Base-by-base conservation (phyloP, 768 basidiomycete species). In the Boletus eberwhitei region DNA sequence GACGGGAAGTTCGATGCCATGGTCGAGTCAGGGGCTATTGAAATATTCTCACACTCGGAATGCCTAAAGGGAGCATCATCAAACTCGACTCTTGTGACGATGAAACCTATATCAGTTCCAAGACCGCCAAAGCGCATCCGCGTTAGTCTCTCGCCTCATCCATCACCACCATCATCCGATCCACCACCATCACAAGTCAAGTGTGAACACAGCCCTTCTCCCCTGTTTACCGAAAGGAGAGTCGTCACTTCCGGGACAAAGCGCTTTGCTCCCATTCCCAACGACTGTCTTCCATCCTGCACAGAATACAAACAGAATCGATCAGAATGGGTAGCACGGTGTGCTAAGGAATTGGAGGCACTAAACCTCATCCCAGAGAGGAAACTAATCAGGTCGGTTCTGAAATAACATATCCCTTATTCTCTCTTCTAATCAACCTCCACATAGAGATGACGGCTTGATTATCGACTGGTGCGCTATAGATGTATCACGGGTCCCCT, bases 401-500 rank as follows among this genome's bases (percentile, higher is more conserved):
- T 39, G 8, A 36, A 50, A 14, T 8, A 40, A 19, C n/a, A 37
- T 12, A 9, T 29, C 1, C 31, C 11, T 44, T 21, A 47, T 46
- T 35, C 16, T 42, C 17, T n/a, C 17, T 26, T 50, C 32, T 47
- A 19, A 39, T 38, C 9, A 19, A 22, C 36, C 8, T 49, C 29
- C 24, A 31, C 17, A 21, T 6, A 68, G 69, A 45, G 69, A 67
- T 19, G 71, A 71, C n/a, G 69, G 67, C 21, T 48, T 71, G 47
- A 50, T 60, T 26, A 56, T 71, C 26, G 71, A 71, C 49, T 71
- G 69, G 69, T 72, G 37, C 36, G 54, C n/a, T 24, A 34, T 8
- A 29, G 2, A 26, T 31, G 4, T 35, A 16, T 45, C 41, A 37
- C 14, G 5, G 17, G 0, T 5, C n/a, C 17, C 17, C 5, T 31